phyloP scores from a whole-genome alignment of 306 rosid genomes.

The Sphenostylis stenocarpa region DNA sequence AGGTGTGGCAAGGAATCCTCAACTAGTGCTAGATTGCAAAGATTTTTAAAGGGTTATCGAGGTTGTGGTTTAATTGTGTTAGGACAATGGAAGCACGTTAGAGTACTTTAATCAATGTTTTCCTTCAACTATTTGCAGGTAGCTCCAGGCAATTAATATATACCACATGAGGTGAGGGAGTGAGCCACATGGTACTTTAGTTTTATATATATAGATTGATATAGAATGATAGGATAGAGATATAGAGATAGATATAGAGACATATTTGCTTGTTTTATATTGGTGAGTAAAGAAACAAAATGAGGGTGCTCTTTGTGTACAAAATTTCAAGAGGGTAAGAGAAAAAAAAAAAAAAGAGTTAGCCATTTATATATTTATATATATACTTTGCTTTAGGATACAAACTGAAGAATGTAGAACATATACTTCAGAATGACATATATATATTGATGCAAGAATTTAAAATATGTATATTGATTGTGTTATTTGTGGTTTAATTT shows the following conservation, averaged over 20 bases:
- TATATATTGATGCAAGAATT: slow-evolving; percentile 23
- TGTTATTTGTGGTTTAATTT: not conserved
- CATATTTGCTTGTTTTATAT: slow-evolving; percentile 19
- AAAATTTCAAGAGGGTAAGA: not conserved
- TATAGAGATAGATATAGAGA: not conserved
- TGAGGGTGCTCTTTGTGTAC: slow-evolving; percentile 36
- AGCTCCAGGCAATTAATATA: slow-evolving; percentile 13
- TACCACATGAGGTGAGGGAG: slow-evolving; percentile 17
- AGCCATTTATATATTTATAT: not conserved
- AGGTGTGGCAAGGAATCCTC: not conserved
- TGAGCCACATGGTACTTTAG: slow-evolving; percentile 26
- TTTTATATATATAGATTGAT: not conserved
- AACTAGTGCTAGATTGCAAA: slow-evolving; percentile 12
- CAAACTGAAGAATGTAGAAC: not conserved
- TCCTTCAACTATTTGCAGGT: slow-evolving; percentile 20
- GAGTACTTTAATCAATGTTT: slow-evolving; percentile 22
- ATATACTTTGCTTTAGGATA: slow-evolving; percentile 19
- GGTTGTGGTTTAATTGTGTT: slow-evolving; percentile 22
- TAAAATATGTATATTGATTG: not conserved
- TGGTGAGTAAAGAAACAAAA: slow-evolving; percentile 32
- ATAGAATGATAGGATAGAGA: not conserved
- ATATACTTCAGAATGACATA: slow-evolving; percentile 7
- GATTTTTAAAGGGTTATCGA: slow-evolving; percentile 25
- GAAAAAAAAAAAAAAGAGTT: not conserved
- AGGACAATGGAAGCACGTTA: slow-evolving; percentile 10